Evolutionary conservation across 225 moss, liverwort and hornwort genomes (phyloP).

Genomic region (Takakia lepidozioides): DNA sequence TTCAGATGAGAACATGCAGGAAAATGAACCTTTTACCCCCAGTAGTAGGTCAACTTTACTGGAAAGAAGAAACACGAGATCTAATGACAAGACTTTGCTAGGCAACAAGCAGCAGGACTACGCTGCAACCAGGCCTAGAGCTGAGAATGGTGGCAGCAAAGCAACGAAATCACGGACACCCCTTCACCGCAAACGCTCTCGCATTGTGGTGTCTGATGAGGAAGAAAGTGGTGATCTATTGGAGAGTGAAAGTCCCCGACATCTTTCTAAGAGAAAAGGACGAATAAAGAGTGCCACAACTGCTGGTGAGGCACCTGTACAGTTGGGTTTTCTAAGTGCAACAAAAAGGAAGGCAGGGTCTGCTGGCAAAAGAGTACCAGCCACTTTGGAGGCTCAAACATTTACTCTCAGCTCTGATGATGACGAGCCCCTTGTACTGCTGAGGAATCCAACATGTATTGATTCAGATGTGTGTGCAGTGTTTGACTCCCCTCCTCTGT

Average conservation of each 20-base stretch:
- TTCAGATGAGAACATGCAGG: slow-evolving; percentile 42
- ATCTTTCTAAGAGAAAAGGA: too few relatives aligned
- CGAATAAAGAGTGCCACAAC: slow-evolving; percentile 16
- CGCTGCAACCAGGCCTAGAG: too few relatives aligned
- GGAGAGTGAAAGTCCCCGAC: too few relatives aligned
- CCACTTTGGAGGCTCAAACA: slow-evolving; percentile 11
- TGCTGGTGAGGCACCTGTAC: slow-evolving; percentile 4
- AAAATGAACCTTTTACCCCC: too few relatives aligned
- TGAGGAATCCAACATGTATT: too few relatives aligned
- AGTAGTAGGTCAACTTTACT: slow-evolving; percentile 11
- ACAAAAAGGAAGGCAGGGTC: slow-evolving; percentile 18
- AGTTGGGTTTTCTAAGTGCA: slow-evolving; percentile 4
- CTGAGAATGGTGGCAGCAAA: slow-evolving; percentile 1
- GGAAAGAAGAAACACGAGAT: slow-evolving; percentile 11
- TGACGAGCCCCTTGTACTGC: slow-evolving; percentile 21
- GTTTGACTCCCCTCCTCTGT: too few relatives aligned
- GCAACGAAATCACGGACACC: slow-evolving; percentile 19
- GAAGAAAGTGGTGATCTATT: slow-evolving; percentile 29
- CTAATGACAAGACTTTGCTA: too few relatives aligned
- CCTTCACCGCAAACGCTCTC: slow-evolving; percentile 25
- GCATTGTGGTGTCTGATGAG: slow-evolving; percentile 59
- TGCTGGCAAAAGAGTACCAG: too few relatives aligned
- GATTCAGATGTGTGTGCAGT: too few relatives aligned
- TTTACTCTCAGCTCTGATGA: slow-evolving; percentile 34
- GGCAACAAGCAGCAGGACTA: too few relatives aligned